Evolutionary conservation across 1,284 basidiomycete species (phyloP), one percentile per base, ranked within the genome.

Genomic region (Fomitopsis palustris): DNA sequence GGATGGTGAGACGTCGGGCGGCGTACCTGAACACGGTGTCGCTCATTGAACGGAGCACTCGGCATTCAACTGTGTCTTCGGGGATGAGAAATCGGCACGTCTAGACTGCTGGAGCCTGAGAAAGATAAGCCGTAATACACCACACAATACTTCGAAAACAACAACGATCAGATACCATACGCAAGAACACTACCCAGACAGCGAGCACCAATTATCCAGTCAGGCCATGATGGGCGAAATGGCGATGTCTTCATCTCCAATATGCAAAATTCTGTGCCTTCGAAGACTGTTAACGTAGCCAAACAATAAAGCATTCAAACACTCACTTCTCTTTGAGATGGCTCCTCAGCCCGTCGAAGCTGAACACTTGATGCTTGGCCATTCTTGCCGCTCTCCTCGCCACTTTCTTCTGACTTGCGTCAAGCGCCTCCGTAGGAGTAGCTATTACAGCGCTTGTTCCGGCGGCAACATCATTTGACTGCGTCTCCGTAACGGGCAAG

Each of bases 281-380:
- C 19, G 51, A 33, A 39, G 17, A 60, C 16, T 35, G 37, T 38
- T 25, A 41, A 37, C 31, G 21, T 16, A 23, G 17, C 7, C 42
- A 61, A 31, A 47, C 54, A 49, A 51, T 16, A 4, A 17, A 19
- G 21, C 33, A n/a, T 57, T 51, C 17, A 39, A 4, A 55, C 17
- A 70, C 83, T 64, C 61, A 88, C 87, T 81, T 85, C 60, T 72
- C 75, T 65, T 84, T 84, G 57, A 82, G 65, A 64, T 88, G 87
- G 23, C 83, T 86, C 37, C 80, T 72, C 53, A 88, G 63, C 0
- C 81, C 87, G 62, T 86, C 72, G 65, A 86, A 86, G 10, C 61
- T 71, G 65, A 79, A 81, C 35, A 72, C 55, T 45, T 62, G 70
- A 35, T 43, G 25, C 51, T 68, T 51, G n/a, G 14, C 54, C 43